Base-by-base conservation (phyloP, 805 yeast species). In the Cyberlindnera euphorbiae region DNA sequence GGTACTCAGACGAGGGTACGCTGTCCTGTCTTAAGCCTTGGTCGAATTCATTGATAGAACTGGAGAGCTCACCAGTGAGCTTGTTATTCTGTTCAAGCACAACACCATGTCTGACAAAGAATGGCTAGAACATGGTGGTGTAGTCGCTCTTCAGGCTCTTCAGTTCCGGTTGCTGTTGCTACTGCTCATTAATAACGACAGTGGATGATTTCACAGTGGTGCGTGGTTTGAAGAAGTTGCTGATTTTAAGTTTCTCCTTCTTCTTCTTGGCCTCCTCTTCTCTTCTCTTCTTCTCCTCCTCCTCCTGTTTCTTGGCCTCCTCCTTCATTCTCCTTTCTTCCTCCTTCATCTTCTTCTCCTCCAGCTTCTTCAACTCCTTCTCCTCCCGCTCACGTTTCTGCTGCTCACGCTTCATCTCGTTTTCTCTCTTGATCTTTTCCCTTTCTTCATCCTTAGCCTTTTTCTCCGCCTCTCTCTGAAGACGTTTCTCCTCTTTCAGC, bases 91-190 rank as follows among this genome's bases (percentile, higher is more conserved):
- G 31, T n/a, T 50, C 50, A 8, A 64, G 29, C 2, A 38, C 36
- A 3, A 58, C 56, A 12, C 62, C 62, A 17, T 56, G 66, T 37
- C 60, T 63, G 2, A 63, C 49, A 38, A 61, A 64, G 40, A 67
- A 67, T 4, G 24, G 26, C 7, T 42, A 39, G 40, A 42, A 42
- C 21, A 17, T n/a, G 11, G 23, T 36, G 15, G 28, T 17, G 30
- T 39, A 39, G 11, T 62, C 63, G 17, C 58, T 47, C 26, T 6
- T 26, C 32, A 3, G 17, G 6, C 6, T 30, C n/a, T n/a, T 28
- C 28, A 6, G 32, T 23, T 3, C 22, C 7, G 22, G 9, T 9
- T 19, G 22, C 22, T 19, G 22, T 19, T 19, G 22, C 9, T 19
- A 9, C 22, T n/a, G n/a, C n/a, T n/a, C n/a, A n/a, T n/a, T n/a